phyloP scores from a whole-genome alignment of 23 red algal genomes.

The Gracilaria vermiculophylla region DNA sequence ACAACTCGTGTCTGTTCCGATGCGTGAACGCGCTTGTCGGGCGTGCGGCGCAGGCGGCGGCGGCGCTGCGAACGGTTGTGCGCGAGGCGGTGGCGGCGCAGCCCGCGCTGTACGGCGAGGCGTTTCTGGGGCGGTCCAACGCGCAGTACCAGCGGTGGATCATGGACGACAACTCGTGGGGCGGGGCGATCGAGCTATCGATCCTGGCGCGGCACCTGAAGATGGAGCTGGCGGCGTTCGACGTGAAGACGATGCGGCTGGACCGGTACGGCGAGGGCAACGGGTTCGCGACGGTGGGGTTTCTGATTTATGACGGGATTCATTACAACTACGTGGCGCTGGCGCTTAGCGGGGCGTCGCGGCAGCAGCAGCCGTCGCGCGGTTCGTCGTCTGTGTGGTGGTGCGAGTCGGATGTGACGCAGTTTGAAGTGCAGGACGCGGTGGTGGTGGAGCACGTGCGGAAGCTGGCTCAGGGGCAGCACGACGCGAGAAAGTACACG shows the following conservation, averaged over 20 bases:
- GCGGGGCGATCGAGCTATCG: slow-evolving; percentile 94
- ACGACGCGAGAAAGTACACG: slow-evolving; percentile 71
- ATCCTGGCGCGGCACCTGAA: slow-evolving; percentile 69
- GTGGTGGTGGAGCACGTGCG: slow-evolving; percentile 30
- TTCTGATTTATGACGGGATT: slow-evolving; percentile 93
- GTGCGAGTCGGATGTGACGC: slow-evolving; percentile 54
- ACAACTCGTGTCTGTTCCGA: slow-evolving; percentile 97
- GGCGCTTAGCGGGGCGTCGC: not conserved
- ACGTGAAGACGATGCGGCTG: slow-evolving; percentile 82
- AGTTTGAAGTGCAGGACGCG: slow-evolving; percentile 61
- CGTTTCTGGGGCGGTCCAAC: slow-evolving; percentile 61
- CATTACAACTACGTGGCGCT: slow-evolving; percentile 96
- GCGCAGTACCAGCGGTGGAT: slow-evolving; percentile 85
- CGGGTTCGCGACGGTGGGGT: slow-evolving; percentile 56
- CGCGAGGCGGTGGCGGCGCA: slow-evolving; percentile 41
- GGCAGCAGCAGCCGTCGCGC: too few relatives aligned
- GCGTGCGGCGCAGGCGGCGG: not conserved
- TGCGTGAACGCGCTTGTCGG: slow-evolving; percentile 57
- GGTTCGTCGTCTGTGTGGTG: too few relatives aligned
- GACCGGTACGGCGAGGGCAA: slow-evolving; percentile 85
- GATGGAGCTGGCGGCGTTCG: slow-evolving; percentile 84
- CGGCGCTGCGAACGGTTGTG: slow-evolving; percentile 53
- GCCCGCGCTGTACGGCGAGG: slow-evolving; percentile 74
- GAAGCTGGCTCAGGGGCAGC: slow-evolving; percentile 41
- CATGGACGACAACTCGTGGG: slow-evolving; percentile 79